phyloP scores from a whole-genome alignment of 768 basidiomycete species.

The Suillus fuscotomentosus region DNA sequence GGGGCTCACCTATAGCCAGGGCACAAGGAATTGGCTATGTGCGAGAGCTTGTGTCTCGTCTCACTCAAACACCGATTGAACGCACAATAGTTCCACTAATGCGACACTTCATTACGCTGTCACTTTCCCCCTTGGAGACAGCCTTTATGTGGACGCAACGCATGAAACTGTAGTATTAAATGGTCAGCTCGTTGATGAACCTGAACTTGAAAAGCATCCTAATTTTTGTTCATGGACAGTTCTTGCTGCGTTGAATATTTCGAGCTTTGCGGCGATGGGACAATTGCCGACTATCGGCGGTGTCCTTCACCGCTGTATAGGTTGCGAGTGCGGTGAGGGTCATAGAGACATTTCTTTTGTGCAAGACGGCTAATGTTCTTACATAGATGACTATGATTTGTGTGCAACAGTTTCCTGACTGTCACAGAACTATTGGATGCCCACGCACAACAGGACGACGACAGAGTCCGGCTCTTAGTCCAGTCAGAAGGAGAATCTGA shows the following conservation, averaged over 20 bases:
- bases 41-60: slow-evolving; percentile 73
- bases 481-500: slow-evolving; percentile 20
- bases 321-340: no score
- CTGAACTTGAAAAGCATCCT: slow-evolving; percentile 2
- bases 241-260: slow-evolving; percentile 77
- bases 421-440: slow-evolving; percentile 15
- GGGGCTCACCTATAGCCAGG: slow-evolving; percentile 73
- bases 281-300: slow-evolving; percentile 50
- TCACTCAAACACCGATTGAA: slow-evolving; percentile 68
- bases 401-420: slow-evolving; percentile 39
- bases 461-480: slow-evolving; percentile 1
- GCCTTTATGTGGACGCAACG: slow-evolving; percentile 80
- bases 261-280: slow-evolving; percentile 61
- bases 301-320: no score
- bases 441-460: slow-evolving; percentile 2
- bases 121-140: slow-evolving; percentile 68
- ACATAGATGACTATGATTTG: no score
- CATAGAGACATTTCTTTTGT: no score
- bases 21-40: slow-evolving; percentile 73
- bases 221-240: slow-evolving; percentile 37
- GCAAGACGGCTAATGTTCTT: no score
- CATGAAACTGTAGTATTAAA: slow-evolving; percentile 85
- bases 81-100: slow-evolving; percentile 79
- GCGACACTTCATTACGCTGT: slow-evolving; percentile 64
- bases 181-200: slow-evolving; percentile 38